A percentile compares a stretch with the other conserved stretches of the same genome.
These are phyloP conservation scores for Neurospora sp. DNA, from an alignment of 495 filamentous ascomycete genomes.

Conservation along the genomic window DNA sequence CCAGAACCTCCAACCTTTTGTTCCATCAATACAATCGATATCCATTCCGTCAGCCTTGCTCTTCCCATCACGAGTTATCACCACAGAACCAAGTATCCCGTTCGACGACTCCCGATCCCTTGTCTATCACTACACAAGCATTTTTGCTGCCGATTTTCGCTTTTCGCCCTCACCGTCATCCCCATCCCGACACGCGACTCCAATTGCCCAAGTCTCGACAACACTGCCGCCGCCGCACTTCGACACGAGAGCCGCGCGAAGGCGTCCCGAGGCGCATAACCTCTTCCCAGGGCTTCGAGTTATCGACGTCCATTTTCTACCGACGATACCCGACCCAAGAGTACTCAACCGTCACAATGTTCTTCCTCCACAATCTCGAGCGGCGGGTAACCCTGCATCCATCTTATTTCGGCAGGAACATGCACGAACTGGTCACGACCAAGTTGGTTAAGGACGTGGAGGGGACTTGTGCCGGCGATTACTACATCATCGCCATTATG, in stretches of 20 bases:
- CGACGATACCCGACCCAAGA: not conserved
- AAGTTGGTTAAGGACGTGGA: constrained; percentile 87
- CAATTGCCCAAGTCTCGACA: not conserved
- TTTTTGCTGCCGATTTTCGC: not conserved
- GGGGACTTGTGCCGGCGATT: constrained; percentile 82
- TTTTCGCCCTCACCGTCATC: not conserved
- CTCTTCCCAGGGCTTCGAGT: not conserved
- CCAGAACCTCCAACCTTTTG: not conserved
- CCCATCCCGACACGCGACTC: not conserved
- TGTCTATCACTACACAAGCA: not conserved
- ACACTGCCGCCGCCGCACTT: not conserved
- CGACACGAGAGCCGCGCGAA: not conserved
- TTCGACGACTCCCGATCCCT: not conserved
- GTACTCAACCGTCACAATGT: constrained; percentile 49
- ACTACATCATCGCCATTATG: constrained; percentile 94
- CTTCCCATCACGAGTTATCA: not conserved
- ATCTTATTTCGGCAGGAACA: constrained; percentile 87
- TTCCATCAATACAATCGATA: not conserved
- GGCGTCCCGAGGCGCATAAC: not conserved
- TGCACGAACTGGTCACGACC: constrained; percentile 76
- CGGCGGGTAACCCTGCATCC: constrained; percentile 88
- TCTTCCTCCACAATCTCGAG: constrained; percentile 93
- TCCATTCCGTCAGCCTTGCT: not conserved
- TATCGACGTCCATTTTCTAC: not conserved
- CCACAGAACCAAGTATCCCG: not conserved